These are phyloP conservation scores for Moesziomyces globuligerus DNA, from an alignment of 1,284 basidiomycete genomes.

Conservation along the genomic window DNA sequence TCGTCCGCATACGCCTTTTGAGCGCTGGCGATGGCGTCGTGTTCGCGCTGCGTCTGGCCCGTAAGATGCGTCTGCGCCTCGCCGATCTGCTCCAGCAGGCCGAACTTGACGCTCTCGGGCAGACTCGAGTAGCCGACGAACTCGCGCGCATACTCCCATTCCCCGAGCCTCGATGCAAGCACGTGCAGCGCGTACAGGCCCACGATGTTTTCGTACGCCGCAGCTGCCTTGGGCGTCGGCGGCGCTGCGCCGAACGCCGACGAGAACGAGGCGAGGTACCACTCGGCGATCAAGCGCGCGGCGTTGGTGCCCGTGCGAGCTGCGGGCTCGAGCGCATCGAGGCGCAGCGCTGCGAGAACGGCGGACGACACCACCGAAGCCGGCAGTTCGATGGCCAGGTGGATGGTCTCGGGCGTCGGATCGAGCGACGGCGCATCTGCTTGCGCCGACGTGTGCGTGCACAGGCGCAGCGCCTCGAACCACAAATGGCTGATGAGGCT, in stretches of 20 bases:
- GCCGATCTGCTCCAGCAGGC: slow-evolving; percentile 44
- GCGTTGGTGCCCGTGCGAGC: slow-evolving; percentile 34
- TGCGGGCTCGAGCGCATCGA: slow-evolving; percentile 28
- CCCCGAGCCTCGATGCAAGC: slow-evolving; percentile 41
- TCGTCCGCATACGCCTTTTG: slow-evolving; percentile 43
- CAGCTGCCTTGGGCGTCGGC: slow-evolving; percentile 28
- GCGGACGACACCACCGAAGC: slow-evolving; percentile 48
- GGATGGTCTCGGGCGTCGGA: slow-evolving; percentile 33
- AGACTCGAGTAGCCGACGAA: slow-evolving; percentile 54
- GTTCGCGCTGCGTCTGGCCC: slow-evolving; percentile 32
- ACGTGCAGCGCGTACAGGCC: slow-evolving; percentile 55
- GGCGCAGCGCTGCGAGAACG: slow-evolving; percentile 49
- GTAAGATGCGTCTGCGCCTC: slow-evolving; percentile 25
- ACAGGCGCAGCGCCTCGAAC: slow-evolving; percentile 46
- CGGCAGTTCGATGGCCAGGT: slow-evolving; percentile 42
- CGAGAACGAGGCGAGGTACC: slow-evolving; percentile 50
- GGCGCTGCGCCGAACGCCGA: slow-evolving; percentile 24
- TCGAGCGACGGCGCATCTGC: slow-evolving; percentile 41
- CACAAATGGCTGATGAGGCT: slow-evolving; percentile 49
- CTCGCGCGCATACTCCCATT: slow-evolving; percentile 59
- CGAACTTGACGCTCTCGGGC: slow-evolving; percentile 38
- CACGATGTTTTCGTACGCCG: slow-evolving; percentile 51
- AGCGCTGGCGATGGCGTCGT: slow-evolving; percentile 25
- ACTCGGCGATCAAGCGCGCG: slow-evolving; percentile 53
- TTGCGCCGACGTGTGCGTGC: slow-evolving; percentile 25